Percentiles rank a stretch among this genome's conserved stretches.
Evolutionary conservation across 768 basidiomycete genomes (phyloP).

Genomic region (Hortiboletus campestris): DNA sequence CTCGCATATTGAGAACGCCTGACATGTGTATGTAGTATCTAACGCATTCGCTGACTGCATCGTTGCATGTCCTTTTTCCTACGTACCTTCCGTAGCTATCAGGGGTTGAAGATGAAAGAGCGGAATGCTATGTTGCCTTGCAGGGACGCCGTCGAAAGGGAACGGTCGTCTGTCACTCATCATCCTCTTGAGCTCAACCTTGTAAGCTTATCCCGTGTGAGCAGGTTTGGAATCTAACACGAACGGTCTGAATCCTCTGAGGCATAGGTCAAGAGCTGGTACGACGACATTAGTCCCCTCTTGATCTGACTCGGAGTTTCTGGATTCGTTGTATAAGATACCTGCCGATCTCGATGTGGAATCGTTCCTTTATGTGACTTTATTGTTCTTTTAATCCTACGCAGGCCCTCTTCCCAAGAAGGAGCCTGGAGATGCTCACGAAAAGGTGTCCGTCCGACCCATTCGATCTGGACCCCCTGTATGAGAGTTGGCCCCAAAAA

Average conservation of each 20-base stretch:
- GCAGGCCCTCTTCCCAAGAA: neutral
- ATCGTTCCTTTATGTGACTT: slow-evolving; percentile 16
- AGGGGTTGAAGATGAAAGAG: slow-evolving; percentile 3
- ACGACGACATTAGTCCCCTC: too few relatives aligned
- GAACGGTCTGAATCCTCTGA: too few relatives aligned
- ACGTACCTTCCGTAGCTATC: slow-evolving; percentile 12
- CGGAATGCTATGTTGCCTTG: slow-evolving; percentile 10
- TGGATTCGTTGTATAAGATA: too few relatives aligned
- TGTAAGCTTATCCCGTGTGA: neutral
- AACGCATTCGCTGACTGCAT: slow-evolving; percentile 11
- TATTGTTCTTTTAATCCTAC: slow-evolving; percentile 12
- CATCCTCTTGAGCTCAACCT: neutral
- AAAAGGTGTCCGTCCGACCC: neutral
- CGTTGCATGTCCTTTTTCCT: slow-evolving; percentile 5
- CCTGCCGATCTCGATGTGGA: slow-evolving; percentile 6
- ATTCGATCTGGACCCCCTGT: slow-evolving; percentile 1
- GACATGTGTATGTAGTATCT: slow-evolving; percentile 24
- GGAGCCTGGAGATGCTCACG: neutral
- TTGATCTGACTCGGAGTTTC: too few relatives aligned
- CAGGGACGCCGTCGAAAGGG: slow-evolving; percentile 7
- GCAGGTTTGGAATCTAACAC: too few relatives aligned
- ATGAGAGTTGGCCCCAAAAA: slow-evolving; percentile 1
- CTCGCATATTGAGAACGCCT: slow-evolving; percentile 10
- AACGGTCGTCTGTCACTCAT: neutral
- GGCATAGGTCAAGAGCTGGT: too few relatives aligned